These are phyloP conservation scores for Ogataea henricii DNA, from an alignment of 805 yeast species.

Conservation along the genomic window DNA sequence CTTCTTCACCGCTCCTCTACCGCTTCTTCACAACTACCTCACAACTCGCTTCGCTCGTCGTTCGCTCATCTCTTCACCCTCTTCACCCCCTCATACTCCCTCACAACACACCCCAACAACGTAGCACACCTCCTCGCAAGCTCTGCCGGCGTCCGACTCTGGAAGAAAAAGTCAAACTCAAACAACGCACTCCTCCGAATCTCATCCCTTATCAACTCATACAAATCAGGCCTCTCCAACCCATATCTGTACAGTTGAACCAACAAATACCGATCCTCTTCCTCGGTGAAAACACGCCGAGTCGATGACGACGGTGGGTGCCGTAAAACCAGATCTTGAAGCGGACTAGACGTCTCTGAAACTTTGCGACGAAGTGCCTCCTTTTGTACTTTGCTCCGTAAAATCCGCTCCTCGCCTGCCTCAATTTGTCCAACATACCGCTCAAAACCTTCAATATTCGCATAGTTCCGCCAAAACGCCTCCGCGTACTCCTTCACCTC, in stretches of 20 bases:
- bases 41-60: neutral
- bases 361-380: slow-evolving; percentile 79
- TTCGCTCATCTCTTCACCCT: neutral
- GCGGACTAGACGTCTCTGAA: slow-evolving; percentile 63
- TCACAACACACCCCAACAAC: slow-evolving; percentile 69
- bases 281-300: slow-evolving; percentile 75
- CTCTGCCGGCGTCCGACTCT: slow-evolving; percentile 76
- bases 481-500: slow-evolving; percentile 78
- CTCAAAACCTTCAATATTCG: slow-evolving; percentile 87
- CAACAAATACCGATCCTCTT: slow-evolving; percentile 86
- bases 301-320: slow-evolving; percentile 62
- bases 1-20: no score
- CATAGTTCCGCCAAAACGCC: slow-evolving; percentile 78
- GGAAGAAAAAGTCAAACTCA: slow-evolving; percentile 85
- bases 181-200: slow-evolving; percentile 75
- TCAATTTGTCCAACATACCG: slow-evolving; percentile 79
- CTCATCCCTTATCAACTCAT: slow-evolving; percentile 75
- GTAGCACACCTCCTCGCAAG: slow-evolving; percentile 81
- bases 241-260: slow-evolving; percentile 82
- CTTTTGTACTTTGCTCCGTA: slow-evolving; percentile 65
- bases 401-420: slow-evolving; percentile 82
- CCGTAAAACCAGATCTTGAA: slow-evolving; percentile 72
- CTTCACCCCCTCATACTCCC: slow-evolving; percentile 55
- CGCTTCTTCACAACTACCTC: no score
- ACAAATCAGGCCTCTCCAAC: slow-evolving; percentile 72